These are phyloP conservation scores for Trametopsis cervina DNA, from an alignment of 768 basidiomycete genomes.

Conservation along the genomic window DNA sequence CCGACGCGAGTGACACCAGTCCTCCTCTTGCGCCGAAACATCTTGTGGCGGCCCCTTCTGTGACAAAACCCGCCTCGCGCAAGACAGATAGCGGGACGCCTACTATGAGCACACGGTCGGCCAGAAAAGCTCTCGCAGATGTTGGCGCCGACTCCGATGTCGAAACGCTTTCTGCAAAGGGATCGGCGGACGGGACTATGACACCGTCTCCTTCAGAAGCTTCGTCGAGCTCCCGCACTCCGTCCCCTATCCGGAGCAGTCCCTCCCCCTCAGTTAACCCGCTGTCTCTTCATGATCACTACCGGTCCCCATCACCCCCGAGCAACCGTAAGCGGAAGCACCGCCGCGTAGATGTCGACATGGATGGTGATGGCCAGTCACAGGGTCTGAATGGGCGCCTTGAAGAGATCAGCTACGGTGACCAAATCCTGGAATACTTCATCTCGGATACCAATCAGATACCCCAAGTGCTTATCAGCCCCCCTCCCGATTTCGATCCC, in stretches of 20 bases:
- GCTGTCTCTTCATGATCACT: constrained; percentile 26
- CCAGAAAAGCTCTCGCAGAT: constrained; percentile 44
- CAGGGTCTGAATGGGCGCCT: constrained; percentile 36
- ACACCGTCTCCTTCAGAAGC: constrained; percentile 83
- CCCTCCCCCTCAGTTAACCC: constrained; percentile 39
- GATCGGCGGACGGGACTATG: constrained; percentile 85
- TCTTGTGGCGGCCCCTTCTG: constrained; percentile 61
- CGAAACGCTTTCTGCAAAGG: constrained; percentile 59
- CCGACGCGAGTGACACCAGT: constrained; percentile 64
- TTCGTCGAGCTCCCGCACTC: constrained; percentile 86
- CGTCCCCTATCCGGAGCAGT: constrained; percentile 75
- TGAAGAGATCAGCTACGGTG: constrained; percentile 75
- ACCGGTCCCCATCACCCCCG: constrained; percentile 28
- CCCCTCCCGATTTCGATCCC: constrained; percentile 88
- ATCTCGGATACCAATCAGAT: constrained; percentile 94
- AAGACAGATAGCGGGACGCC: constrained; percentile 22
- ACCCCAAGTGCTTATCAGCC: constrained; percentile 79
- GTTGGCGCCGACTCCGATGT: constrained; percentile 50
- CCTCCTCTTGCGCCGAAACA: constrained; percentile 97
- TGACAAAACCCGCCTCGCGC: constrained; percentile 37
- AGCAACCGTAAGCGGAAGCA: constrained; percentile 42
- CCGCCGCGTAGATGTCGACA: constrained; percentile 38
- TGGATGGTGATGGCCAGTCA: constrained; percentile 37
- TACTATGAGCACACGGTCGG: constrained; percentile 51
- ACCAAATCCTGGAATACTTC: constrained; percentile 97